A percentile compares a stretch with the other conserved stretches of the same genome.
Evolutionary conservation across 108 stramenopile genomes (phyloP).

Genomic region (Fragilaria crotonensis): DNA sequence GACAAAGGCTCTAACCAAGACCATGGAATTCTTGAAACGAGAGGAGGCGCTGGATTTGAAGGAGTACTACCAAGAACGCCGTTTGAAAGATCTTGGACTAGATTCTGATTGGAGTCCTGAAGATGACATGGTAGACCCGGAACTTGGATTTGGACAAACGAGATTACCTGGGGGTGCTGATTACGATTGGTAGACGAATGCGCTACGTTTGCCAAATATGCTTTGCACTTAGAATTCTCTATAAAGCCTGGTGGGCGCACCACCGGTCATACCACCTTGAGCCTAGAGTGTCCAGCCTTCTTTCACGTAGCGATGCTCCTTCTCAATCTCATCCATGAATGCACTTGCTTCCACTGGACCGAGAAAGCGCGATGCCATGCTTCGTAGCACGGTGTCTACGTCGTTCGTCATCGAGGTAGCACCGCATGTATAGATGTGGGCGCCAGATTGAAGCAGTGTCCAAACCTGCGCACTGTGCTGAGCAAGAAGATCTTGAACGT

Average conservation of each 20-base stretch:
- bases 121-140: slow-evolving; percentile 45
- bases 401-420: not conserved
- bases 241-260: too few relatives aligned
- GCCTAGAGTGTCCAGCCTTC: not conserved
- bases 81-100: slow-evolving; percentile 84
- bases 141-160: slow-evolving; percentile 59
- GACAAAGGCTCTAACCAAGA: slow-evolving; percentile 51
- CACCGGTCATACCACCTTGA: too few relatives aligned
- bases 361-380: not conserved
- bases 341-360: not conserved
- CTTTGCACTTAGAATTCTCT: too few relatives aligned
- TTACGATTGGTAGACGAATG: slow-evolving; percentile 49
- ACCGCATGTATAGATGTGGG: not conserved
- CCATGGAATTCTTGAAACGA: slow-evolving; percentile 60
- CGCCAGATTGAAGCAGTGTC: not conserved
- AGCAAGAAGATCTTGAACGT: not conserved
- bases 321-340: not conserved
- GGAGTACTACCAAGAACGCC: slow-evolving; percentile 91
- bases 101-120: slow-evolving; percentile 82
- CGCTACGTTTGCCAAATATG: too few relatives aligned
- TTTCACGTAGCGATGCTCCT: not conserved
- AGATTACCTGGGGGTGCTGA: slow-evolving; percentile 62
- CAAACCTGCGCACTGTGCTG: not conserved
- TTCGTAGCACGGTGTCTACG: not conserved
- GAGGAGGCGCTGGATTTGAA: slow-evolving; percentile 88